Percentiles rank a stretch among this genome's conserved stretches.
Conservation (phyloP, 768 basidiomycete species). For the Galerina sulciceps region DNA sequence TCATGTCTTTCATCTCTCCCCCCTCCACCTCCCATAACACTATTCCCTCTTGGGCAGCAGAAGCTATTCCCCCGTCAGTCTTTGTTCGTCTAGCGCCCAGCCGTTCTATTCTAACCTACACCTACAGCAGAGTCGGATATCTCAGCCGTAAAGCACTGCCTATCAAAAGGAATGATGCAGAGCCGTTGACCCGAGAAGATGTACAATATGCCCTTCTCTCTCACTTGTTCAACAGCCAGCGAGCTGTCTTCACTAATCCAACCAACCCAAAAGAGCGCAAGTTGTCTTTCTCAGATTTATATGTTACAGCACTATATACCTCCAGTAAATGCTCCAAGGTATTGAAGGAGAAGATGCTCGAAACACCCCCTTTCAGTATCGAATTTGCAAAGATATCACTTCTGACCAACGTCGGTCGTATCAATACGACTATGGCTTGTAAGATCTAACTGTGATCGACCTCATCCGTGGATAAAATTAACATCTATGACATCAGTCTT, state of each 20-base stretch:
- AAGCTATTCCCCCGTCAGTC: slow-evolving; percentile 58
- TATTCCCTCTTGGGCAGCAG: slow-evolving; percentile 46
- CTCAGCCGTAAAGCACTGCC: slow-evolving; percentile 73
- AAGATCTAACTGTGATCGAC: slow-evolving; percentile 31
- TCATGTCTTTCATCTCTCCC: slow-evolving; percentile 53
- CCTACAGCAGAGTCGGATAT: slow-evolving; percentile 51
- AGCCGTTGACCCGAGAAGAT: slow-evolving; percentile 82
- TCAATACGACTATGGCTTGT: slow-evolving; percentile 94
- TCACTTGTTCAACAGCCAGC: slow-evolving; percentile 75
- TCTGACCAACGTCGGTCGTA: slow-evolving; percentile 86
- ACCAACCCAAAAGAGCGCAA: slow-evolving; percentile 49
- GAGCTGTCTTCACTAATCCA: slow-evolving; percentile 73
- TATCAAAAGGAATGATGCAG: slow-evolving; percentile 83
- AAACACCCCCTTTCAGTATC: slow-evolving; percentile 75
- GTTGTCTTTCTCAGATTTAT: slow-evolving; percentile 82
- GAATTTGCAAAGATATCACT: slow-evolving; percentile 85
- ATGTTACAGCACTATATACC: slow-evolving; percentile 79
- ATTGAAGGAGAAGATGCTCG: slow-evolving; percentile 86
- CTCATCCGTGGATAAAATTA: slow-evolving; percentile 20
- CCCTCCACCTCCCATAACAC: slow-evolving; percentile 33
- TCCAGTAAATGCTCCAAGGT: slow-evolving; percentile 88
- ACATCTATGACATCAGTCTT: slow-evolving; percentile 61
- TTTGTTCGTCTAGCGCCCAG: slow-evolving; percentile 9
- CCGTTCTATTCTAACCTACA: slow-evolving; percentile 13
- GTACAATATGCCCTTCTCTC: slow-evolving; percentile 86